Base-by-base conservation (phyloP, 345 rosid species). In the Stellera chamaejasme region DNA sequence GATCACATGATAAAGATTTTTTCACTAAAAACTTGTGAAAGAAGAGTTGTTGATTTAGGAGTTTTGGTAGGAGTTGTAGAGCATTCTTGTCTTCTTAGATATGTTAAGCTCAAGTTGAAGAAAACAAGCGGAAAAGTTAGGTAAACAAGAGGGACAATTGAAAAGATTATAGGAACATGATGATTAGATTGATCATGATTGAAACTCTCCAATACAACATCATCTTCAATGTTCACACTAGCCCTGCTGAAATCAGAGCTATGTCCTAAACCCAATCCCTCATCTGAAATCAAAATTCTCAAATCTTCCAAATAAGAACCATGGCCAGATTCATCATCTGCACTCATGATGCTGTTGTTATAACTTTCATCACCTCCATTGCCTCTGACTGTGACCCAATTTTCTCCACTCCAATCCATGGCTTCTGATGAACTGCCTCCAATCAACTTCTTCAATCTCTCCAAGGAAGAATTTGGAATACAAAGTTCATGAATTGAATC, bases 351-450 rank as follows among this genome's bases (percentile, higher is more conserved):
- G 45, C 46, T 56, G 2, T 32, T 47, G 13, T 67, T 72, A 15
- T 61, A 69, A 9, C 10, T 43, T 62, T 77, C 79, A 16, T 67
- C 78, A 13, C 13, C 28, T 27, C 8, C 69, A 50, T 54, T 69
- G 57, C 77, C 68, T 71, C 98, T 83, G 2, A 91, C 81, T 42
- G 86, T 78, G 47, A 85, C 62, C 98, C 98, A 91, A 27, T 72
- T 85, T 9, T 68, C 75, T 19, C 23, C 5, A 1, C 57, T 75
- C 56, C 10, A 69, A 60, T 59, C 55, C 45, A 63, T 60, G 26
- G 28, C 43, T 28, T 55, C 50, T 10, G 65, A 10, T 5, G 23
- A 5, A 50, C 45, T 56, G 25, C 69, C 79, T 23, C 39, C 55
- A 55, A 64, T 60, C 75, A 85, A 63, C 14, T 63, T 69, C 77